Evolutionary conservation across 2,329 filamentous ascomycete species (phyloP), one percentile per base, ranked within the genome.

Genomic region (Neonectria hederae): DNA sequence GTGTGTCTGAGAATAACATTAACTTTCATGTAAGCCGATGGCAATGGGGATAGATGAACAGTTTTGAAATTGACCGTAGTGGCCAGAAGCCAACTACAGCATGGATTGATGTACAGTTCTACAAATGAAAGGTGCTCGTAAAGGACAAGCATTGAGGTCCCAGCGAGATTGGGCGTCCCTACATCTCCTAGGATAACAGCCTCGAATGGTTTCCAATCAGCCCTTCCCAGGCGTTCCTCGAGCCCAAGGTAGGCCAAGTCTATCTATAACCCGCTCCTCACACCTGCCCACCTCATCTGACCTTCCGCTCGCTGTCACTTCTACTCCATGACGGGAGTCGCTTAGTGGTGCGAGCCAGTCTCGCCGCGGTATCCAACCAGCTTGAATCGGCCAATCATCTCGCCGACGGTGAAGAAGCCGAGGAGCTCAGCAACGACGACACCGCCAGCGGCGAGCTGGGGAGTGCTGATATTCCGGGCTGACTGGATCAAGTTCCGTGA

Each of bases 321-420:
- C 53, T 38, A 42, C 62, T 67, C 54, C 59, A 48, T 62, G 54
- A 46, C 56, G 62, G 62, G 63, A 61, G 19, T 40, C 55, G 55
- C 73, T 83, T 84, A 88, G 81, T 88, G 88, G 80, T 90, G 86
- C 69, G 84, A 83, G 73, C 85, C 86, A 68, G 80, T 77, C 78
- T 92, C 88, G 77, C 92, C 92, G 81, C 87, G 88, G 87, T 99
- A 99, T 70, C 96, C 96, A 74, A 99, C 86, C 74, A 99, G 81
- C 91, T 99, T 98, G 84, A 96, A 89, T 77, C 94, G 89, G 76
- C 96, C 96, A 76, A 99, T 90, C 81, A 99, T 98, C 87, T 98
- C 94, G 70, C 96, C 96, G 59, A 98, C 89, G 66, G 94, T 97
- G 87, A 98, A 99, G 88, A 99, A 99, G 66, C 96, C 96, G 72